Evolutionary conservation across 148 eudicot species (phyloP), one percentile per base, ranked within the genome.

Genomic region (Amaranthus palmeri): DNA sequence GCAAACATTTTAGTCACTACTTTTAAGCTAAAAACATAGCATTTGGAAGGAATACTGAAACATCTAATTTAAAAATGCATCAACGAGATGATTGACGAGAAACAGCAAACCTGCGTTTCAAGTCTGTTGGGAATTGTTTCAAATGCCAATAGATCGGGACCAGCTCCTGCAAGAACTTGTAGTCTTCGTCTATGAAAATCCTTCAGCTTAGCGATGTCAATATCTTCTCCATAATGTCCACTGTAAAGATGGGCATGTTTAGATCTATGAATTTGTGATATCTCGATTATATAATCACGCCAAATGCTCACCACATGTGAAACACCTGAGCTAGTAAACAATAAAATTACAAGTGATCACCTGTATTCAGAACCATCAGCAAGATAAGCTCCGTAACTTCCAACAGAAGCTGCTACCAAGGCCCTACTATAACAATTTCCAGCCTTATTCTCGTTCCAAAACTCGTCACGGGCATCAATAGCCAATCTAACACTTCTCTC

Each of bases 281-380:
- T 14, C 8, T 5, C 47, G 15, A 40, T 8, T 47, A 43, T 4
- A 40, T 49, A 52, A 10, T 46, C 68, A 47, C 0, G 60, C 12
- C 4, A 14, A 59, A 10, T 52, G 17, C 8, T 45, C 60, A 10
- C 9, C 14, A 10, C 58, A 54, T 53, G 43, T 6, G 15, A 70
- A 54, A 8, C 61, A 76, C 49, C 50, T 65, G 15, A 44, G 5
- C 17, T 18, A 47, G 54, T 53, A 72, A 48, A 70, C 25, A 8
- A 68, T 53, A 11, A 58, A 41, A 53, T 36, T 4, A 4, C 18
- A 11, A 44, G 58, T 49, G 53, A 50, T 71, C 63, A 85, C 95
- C 88, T 90, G 85, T 90, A 92, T 53, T 92, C 98, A 41, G 98
- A 92, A 54, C 98, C 98, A 81, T 92, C 98, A 5, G 98, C 98